phyloP scores from a whole-genome alignment of 192 early-diverging fungal species.

The Backusella australiensis region DNA sequence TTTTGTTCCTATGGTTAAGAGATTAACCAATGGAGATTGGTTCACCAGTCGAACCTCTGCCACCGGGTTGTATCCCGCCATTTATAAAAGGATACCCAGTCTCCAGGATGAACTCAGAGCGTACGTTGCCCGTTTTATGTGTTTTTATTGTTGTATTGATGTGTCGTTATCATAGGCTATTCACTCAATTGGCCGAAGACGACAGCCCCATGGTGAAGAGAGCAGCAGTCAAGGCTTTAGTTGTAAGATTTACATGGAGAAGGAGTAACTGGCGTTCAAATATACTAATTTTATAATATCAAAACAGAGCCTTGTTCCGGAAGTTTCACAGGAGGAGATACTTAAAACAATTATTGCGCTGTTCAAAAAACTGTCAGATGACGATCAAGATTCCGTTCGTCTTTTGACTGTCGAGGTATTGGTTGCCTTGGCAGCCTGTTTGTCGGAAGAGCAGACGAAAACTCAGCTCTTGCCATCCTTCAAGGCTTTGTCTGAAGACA shows the following conservation, averaged over 20 bases:
- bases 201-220: constrained; percentile 97
- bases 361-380: constrained; percentile 82
- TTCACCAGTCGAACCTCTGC: constrained; percentile 94
- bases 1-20: constrained; percentile 87
- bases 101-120: constrained; percentile 84
- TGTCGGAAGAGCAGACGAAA: constrained; percentile 78
- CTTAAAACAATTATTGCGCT: constrained; percentile 82
- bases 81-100: constrained; percentile 66
- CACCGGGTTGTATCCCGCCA: constrained; percentile 86
- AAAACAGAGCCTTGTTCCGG: constrained; percentile 16
- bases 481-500: constrained; percentile 81
- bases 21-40: constrained; percentile 91
- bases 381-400: constrained; percentile 95
- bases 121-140: constrained; percentile 44
- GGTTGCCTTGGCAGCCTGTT: constrained; percentile 80
- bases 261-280: not conserved
- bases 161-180: constrained; percentile 48
- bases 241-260: constrained; percentile 44
- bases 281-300: constrained; percentile 4
- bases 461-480: constrained; percentile 71
- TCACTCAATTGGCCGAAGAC: constrained; percentile 81
- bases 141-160: not conserved
- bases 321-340: constrained; percentile 72
- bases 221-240: constrained; percentile 80
- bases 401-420: constrained; percentile 91